These are phyloP conservation scores for Salix caprea DNA, from an alignment of 345 rosid species.

Conservation along the genomic window DNA sequence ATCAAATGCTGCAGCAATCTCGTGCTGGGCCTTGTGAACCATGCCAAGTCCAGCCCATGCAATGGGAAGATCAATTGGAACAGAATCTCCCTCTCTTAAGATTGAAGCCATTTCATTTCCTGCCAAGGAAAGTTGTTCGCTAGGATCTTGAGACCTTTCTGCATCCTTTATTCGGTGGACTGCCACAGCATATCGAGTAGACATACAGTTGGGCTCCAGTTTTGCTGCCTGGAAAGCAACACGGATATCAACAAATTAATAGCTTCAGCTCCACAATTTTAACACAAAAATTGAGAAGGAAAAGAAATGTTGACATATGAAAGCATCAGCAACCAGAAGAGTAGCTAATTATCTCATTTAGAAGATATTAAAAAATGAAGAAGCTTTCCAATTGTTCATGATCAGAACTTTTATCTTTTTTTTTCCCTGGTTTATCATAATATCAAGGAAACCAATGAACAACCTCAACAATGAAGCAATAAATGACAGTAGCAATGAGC, in stretches of 20 bases:
- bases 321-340: neutral
- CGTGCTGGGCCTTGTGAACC: slow-evolving; percentile 90
- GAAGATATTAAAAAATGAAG: neutral
- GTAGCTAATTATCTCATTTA: too few species aligned
- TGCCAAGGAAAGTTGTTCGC: slow-evolving; percentile 85
- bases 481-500: slow-evolving; percentile 42
- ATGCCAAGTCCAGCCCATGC: slow-evolving; percentile 96
- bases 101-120: slow-evolving; percentile 97
- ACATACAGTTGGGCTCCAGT: slow-evolving; percentile 90
- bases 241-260: neutral
- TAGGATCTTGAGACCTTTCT: slow-evolving; percentile 89
- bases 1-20: slow-evolving; percentile 79
- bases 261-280: neutral
- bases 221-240: slow-evolving; percentile 68
- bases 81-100: slow-evolving; percentile 85
- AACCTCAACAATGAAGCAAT: slow-evolving; percentile 51
- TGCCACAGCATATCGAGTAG: slow-evolving; percentile 89
- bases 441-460: slow-evolving; percentile 43
- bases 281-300: neutral
- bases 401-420: neutral
- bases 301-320: neutral
- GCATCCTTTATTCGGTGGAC: slow-evolving; percentile 84
- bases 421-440: slow-evolving; percentile 21
- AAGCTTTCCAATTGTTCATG: slow-evolving; percentile 4
- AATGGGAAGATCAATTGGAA: slow-evolving; percentile 61